Percentiles rank a stretch among this genome's conserved stretches.
These are phyloP conservation scores for Candida lessepsii DNA, from an alignment of 805 yeast species.

Conservation along the genomic window DNA sequence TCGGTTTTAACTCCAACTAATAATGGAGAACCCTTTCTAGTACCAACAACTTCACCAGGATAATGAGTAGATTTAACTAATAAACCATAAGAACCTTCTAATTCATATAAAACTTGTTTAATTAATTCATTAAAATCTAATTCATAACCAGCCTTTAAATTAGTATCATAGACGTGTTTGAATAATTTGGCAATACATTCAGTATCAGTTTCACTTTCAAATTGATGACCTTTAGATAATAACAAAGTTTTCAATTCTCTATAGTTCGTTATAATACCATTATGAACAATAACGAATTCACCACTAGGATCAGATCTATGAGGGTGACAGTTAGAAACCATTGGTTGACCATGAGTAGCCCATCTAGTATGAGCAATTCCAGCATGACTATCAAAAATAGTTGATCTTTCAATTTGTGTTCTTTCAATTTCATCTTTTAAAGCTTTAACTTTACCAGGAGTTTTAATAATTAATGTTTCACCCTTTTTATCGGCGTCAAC, in stretches of 20 bases:
- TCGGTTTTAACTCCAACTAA: constrained; percentile 97
- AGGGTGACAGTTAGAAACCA: constrained; percentile 87
- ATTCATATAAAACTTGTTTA: constrained; percentile 85
- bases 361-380: constrained; percentile 99
- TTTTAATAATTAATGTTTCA: constrained; percentile 72
- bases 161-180: constrained; percentile 84
- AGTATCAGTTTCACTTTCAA: constrained; percentile 94
- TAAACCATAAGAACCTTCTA: constrained; percentile 97
- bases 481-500: constrained; percentile 82
- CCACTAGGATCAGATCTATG: constrained; percentile 81
- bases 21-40: constrained; percentile 97
- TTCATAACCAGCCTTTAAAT: constrained; percentile 66
- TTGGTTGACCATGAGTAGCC: constrained; percentile 99
- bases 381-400: constrained; percentile 76
- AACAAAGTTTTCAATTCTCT: constrained; percentile 85
- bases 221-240: constrained; percentile 71
- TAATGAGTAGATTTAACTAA: constrained; percentile 87
- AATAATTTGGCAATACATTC: constrained; percentile 96
- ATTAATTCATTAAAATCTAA: constrained; percentile 90
- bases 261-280: constrained; percentile 97
- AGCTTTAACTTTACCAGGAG: constrained; percentile 87
- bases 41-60: constrained; percentile 95
- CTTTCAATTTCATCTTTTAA: constrained; percentile 63
- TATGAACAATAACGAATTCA: constrained; percentile 92
- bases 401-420: constrained; percentile 54